Conservation (phyloP, 2,329 filamentous ascomycete genomes). For the Cladophialophora carrionii region DNA sequence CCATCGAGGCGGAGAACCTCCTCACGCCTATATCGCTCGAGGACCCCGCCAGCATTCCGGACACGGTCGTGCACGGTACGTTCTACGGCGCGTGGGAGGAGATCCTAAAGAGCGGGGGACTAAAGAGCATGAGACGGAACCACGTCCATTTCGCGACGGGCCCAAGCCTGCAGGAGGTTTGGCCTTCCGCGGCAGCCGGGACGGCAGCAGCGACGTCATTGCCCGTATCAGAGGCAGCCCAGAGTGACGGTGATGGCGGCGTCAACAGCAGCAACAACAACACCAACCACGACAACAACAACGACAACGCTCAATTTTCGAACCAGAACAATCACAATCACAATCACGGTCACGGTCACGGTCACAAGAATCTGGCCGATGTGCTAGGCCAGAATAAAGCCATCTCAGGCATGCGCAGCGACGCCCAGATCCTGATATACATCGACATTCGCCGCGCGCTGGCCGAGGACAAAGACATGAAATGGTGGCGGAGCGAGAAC, state of each 20-base stretch:
- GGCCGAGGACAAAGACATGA: slow-evolving; percentile 51
- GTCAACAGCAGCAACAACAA: neutral
- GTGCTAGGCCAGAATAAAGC: slow-evolving; percentile 50
- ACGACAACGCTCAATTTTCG: neutral
- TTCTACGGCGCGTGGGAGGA: slow-evolving; percentile 77
- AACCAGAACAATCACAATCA: neutral
- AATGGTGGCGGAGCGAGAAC: slow-evolving; percentile 80
- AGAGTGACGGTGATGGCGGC: neutral
- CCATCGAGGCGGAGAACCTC: slow-evolving; percentile 69
- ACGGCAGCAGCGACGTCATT: too few species aligned
- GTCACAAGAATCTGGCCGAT: slow-evolving; percentile 17
- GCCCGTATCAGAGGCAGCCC: neutral
- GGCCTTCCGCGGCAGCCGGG: slow-evolving; percentile 24
- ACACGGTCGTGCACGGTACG: slow-evolving; percentile 80
- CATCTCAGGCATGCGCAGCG: slow-evolving; percentile 78
- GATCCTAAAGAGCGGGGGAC: slow-evolving; percentile 75
- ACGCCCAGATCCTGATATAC: slow-evolving; percentile 76
- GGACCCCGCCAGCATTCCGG: slow-evolving; percentile 56
- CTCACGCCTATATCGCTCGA: slow-evolving; percentile 69
- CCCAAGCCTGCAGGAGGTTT: slow-evolving; percentile 55
- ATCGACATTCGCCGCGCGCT: slow-evolving; percentile 72
- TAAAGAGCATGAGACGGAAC: slow-evolving; percentile 79
- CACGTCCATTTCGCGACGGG: slow-evolving; percentile 90
- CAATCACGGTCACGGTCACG: too few species aligned
- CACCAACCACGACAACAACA: neutral